These are phyloP conservation scores for Linum lewisii DNA, from an alignment of 345 rosid species.

Conservation along the genomic window DNA sequence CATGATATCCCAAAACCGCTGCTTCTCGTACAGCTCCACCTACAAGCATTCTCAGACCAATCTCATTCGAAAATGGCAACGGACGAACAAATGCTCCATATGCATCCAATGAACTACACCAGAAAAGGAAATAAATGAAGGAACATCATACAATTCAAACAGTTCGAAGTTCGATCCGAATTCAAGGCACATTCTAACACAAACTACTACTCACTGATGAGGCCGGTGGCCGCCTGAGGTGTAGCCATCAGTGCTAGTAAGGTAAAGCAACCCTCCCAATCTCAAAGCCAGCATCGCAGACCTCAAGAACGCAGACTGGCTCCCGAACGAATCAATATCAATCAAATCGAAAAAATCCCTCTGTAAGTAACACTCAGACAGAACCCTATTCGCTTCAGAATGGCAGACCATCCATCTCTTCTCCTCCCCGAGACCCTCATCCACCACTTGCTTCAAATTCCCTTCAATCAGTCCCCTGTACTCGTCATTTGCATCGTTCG, in stretches of 20 bases:
- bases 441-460: slow-evolving; percentile 40
- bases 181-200: too few relatives aligned
- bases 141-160: too few relatives aligned
- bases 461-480: slow-evolving; percentile 41
- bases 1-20: slow-evolving; percentile 58
- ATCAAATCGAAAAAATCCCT: slow-evolving; percentile 76
- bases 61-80: slow-evolving; percentile 87
- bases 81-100: slow-evolving; percentile 82
- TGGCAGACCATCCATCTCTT: slow-evolving; percentile 68
- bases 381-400: slow-evolving; percentile 53
- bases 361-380: slow-evolving; percentile 57
- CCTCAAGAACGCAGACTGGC: slow-evolving; percentile 59
- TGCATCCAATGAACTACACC: slow-evolving; percentile 65
- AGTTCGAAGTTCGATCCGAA: too few relatives aligned
- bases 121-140: not conserved
- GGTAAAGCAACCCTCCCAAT: slow-evolving; percentile 67
- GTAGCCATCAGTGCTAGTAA: slow-evolving; percentile 78
- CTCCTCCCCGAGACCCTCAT: slow-evolving; percentile 46
- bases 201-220: slow-evolving; percentile 44
- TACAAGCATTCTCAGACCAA: slow-evolving; percentile 75
- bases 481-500: slow-evolving; percentile 76
- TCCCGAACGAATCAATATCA: slow-evolving; percentile 92
- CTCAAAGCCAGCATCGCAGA: slow-evolving; percentile 52
- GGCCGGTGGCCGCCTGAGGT: slow-evolving; percentile 97
- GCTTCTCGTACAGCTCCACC: slow-evolving; percentile 94